Evolutionary conservation across 179 eudicot genomes (phyloP).

Genomic region (Vitellaria paradoxa): DNA sequence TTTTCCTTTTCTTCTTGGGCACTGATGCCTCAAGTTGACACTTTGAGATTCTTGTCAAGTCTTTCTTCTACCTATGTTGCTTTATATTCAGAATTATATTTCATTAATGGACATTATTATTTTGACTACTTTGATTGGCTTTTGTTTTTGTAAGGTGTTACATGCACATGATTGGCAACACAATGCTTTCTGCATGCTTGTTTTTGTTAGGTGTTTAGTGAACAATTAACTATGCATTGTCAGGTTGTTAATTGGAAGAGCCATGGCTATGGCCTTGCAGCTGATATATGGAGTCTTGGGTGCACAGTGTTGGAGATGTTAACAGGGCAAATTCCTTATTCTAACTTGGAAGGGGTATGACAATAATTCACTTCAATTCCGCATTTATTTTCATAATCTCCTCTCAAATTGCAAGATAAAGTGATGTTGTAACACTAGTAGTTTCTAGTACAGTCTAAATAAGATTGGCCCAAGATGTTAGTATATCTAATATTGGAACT

Average conservation of each 20-base stretch:
- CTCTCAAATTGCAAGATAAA: neutral
- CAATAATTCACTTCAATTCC: conserved; percentile 6
- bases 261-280: conserved; percentile 74
- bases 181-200: neutral
- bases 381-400: neutral
- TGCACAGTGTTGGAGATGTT: conserved; percentile 96
- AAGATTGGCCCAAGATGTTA: neutral
- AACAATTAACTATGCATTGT: neutral
- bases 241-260: conserved; percentile 60
- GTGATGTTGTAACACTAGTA: neutral
- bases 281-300: conserved; percentile 99
- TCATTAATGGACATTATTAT: neutral
- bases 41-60: neutral
- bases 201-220: neutral
- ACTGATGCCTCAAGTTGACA: neutral
- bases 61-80: neutral
- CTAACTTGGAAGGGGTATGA: conserved; percentile 69
- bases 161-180: conserved; percentile 4
- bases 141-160: neutral
- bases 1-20: neutral
- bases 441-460: neutral
- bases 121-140: neutral
- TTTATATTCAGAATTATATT: neutral
- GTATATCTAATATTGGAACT: neutral
- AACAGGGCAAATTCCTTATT: conserved; percentile 70